These are phyloP conservation scores for Anthoceros angustus DNA, from an alignment of 225 moss, liverwort and hornwort species.

Conservation along the genomic window DNA sequence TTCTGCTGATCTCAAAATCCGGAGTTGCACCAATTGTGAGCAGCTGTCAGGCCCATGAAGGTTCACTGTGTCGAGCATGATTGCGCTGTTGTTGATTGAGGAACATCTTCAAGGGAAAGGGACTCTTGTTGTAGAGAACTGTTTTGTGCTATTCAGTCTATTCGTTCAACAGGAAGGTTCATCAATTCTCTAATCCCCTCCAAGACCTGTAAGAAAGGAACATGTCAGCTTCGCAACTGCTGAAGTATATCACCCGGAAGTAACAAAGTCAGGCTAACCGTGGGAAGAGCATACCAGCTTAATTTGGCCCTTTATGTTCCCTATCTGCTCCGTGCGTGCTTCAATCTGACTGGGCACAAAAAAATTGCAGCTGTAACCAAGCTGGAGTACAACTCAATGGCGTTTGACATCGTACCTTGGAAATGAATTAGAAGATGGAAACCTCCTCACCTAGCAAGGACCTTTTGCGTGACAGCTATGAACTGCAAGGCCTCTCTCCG, in stretches of 20 bases:
- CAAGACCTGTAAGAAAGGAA: conserved; percentile 14
- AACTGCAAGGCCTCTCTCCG: conserved; percentile 65
- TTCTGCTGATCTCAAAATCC: no score
- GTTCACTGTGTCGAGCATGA: no score
- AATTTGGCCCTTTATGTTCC: conserved; percentile 60
- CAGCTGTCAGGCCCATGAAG: no score
- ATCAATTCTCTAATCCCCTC: conserved; percentile 82
- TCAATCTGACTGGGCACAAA: conserved; percentile 28
- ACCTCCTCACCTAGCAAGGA: conserved; percentile 25
- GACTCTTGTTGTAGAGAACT: no score
- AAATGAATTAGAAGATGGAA: not conserved
- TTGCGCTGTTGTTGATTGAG: no score
- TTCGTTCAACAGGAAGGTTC: conserved; percentile 24
- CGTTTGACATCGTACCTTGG: not conserved
- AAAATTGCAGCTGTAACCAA: not conserved
- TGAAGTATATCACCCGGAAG: not conserved
- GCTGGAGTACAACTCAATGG: not conserved
- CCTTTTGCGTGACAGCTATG: conserved; percentile 38
- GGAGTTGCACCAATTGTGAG: no score
- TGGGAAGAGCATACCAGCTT: conserved; percentile 35
- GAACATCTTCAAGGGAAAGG: no score
- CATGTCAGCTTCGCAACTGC: not conserved
- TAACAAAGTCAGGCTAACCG: not conserved
- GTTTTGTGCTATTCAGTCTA: no score
- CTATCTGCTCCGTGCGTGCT: conserved; percentile 41